These are phyloP conservation scores for Peterozyma toletana DNA, from an alignment of 805 yeast species.

Conservation along the genomic window DNA sequence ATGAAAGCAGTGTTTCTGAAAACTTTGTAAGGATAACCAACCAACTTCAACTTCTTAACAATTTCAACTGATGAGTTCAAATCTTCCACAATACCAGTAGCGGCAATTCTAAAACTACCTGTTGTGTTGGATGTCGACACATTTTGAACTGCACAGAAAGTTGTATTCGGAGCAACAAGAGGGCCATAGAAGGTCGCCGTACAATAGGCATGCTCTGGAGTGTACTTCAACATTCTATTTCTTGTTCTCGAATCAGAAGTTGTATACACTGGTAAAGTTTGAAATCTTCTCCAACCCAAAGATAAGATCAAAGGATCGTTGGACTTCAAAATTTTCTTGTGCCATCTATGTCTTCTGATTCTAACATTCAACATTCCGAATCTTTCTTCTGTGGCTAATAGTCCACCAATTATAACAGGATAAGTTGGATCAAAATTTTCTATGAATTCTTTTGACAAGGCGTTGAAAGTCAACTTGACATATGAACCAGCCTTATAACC, in stretches of 20 bases:
- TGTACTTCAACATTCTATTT: constrained; percentile 94
- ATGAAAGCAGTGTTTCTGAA: constrained; percentile 95
- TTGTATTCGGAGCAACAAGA: constrained; percentile 92
- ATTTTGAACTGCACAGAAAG: constrained; percentile 90
- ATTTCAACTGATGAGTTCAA: constrained; percentile 85
- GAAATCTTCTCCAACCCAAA: constrained; percentile 98
- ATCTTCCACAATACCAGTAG: constrained; percentile 94
- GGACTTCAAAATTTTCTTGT: constrained; percentile 87
- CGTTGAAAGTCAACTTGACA: constrained; percentile 79
- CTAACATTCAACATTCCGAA: constrained; percentile 91
- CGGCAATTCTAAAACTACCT: constrained; percentile 89
- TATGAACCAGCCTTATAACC: constrained; percentile 93
- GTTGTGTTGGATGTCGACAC: constrained; percentile 81
- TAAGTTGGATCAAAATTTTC: constrained; percentile 78
- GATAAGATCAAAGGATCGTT: constrained; percentile 93
- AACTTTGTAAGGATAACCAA: constrained; percentile 90
- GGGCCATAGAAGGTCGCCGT: constrained; percentile 96
- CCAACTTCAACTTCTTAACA: constrained; percentile 90
- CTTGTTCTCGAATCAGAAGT: constrained; percentile 97
- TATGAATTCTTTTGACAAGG: constrained; percentile 83
- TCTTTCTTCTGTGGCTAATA: constrained; percentile 82
- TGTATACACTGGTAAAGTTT: constrained; percentile 90
- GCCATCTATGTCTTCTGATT: constrained; percentile 98
- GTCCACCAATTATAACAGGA: constrained; percentile 88
- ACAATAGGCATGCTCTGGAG: constrained; percentile 97